phyloP scores from a whole-genome alignment of 192 early-diverging fungal genomes.

The Mycoemilia scoparia region DNA sequence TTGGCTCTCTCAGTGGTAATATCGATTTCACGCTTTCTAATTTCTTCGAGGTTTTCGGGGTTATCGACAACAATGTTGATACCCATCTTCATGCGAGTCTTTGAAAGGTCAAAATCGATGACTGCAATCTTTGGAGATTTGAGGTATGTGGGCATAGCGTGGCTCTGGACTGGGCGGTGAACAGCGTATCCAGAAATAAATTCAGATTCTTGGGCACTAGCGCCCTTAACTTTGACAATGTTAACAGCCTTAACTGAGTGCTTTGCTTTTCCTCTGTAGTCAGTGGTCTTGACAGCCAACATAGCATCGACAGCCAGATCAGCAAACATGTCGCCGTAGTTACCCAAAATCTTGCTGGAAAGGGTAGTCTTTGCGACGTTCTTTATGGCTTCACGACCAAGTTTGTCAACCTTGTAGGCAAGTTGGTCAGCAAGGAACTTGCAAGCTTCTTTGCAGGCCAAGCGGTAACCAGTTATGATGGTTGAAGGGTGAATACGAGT shows the following conservation, averaged over 20 bases:
- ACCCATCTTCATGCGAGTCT: slow-evolving; percentile 92
- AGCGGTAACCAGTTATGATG: slow-evolving; percentile 92
- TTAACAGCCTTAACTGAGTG: slow-evolving; percentile 97
- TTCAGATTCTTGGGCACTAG: slow-evolving; percentile 69
- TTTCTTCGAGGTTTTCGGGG: slow-evolving; percentile 93
- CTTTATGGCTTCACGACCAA: slow-evolving; percentile 80
- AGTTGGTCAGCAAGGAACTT: slow-evolving; percentile 95
- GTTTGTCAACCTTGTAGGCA: slow-evolving; percentile 82
- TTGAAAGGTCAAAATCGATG: slow-evolving; percentile 97
- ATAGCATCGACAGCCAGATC: slow-evolving; percentile 89
- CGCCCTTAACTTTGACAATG: slow-evolving; percentile 92
- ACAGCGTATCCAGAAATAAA: slow-evolving; percentile 90
- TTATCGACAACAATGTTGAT: slow-evolving; percentile 98
- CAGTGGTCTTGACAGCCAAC: slow-evolving; percentile 75
- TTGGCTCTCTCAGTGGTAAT: slow-evolving; percentile 91
- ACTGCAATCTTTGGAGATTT: slow-evolving; percentile 87
- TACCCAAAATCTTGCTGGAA: slow-evolving; percentile 94
- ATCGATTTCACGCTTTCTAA: slow-evolving; percentile 80
- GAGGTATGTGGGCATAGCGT: slow-evolving; percentile 84
- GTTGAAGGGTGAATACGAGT: slow-evolving; percentile 99
- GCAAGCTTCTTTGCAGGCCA: slow-evolving; percentile 94
- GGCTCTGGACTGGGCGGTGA: slow-evolving; percentile 92
- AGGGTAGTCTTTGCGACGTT: slow-evolving; percentile 97
- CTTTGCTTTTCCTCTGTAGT: slow-evolving; percentile 64
- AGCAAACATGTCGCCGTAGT: slow-evolving; percentile 93